phyloP scores from a whole-genome alignment of 116 monocot species.

The Phalaenopsis hybrid region DNA sequence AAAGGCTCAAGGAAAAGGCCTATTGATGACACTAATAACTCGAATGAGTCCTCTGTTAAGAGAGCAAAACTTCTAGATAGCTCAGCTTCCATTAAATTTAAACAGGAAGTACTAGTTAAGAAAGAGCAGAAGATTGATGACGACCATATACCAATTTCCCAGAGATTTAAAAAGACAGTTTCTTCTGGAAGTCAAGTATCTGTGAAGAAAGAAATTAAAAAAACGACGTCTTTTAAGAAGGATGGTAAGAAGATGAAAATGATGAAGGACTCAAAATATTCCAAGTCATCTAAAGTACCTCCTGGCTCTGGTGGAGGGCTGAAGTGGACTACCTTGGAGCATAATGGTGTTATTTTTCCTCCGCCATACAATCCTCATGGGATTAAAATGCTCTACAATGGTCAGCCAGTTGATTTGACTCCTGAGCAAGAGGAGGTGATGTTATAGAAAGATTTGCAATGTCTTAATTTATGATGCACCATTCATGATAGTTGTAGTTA shows the following conservation, averaged over 20 bases:
- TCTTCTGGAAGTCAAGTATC: conserved; percentile 35
- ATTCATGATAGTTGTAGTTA: not conserved
- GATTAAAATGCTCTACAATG: conserved; percentile 93
- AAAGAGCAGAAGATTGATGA: conserved; percentile 38
- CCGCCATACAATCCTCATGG: conserved; percentile 93
- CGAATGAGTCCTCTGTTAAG: conserved; percentile 39
- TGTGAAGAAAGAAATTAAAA: conserved; percentile 46
- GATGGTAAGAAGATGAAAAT: conserved; percentile 41
- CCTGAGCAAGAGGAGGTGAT: conserved; percentile 96
- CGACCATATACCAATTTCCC: conserved; percentile 56
- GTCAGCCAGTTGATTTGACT: conserved; percentile 82
- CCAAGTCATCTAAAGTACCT: conserved; percentile 57
- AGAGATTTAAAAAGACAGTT: conserved; percentile 51
- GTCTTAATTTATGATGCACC: not conserved
- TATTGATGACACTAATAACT: conserved; percentile 18
- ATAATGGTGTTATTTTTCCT: conserved; percentile 98
- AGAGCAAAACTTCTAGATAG: conserved; percentile 52
- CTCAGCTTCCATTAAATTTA: conserved; percentile 25
- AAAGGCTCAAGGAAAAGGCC: conserved; percentile 55
- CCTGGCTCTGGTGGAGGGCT: conserved; percentile 95
- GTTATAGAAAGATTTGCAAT: not conserved
- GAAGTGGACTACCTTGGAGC: conserved; percentile 93
- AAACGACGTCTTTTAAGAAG: conserved; percentile 51
- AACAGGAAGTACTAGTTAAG: conserved; percentile 37
- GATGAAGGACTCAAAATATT: conserved; percentile 42